Evolutionary conservation across 2,329 filamentous ascomycete genomes (phyloP), one percentile per base, ranked within the genome.

Genomic region (Capronia epimyces): DNA sequence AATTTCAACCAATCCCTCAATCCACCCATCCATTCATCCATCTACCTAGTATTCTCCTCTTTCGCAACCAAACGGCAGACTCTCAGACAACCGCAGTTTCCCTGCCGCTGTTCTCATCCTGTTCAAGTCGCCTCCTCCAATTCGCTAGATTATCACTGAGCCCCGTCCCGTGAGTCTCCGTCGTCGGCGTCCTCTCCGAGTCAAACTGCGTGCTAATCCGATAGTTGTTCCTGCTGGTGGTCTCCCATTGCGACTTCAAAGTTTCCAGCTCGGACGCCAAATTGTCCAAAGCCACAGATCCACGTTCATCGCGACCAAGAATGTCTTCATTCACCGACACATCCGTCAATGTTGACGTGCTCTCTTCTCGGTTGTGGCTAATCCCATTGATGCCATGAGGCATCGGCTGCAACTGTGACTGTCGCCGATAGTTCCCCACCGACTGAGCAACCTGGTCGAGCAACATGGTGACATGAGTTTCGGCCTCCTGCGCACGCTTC

Each of bases 361-460:
- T 69, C 20, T 64, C 45, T 15, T 56, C 51, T 25, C 53, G 50
- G 34, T 41, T 46, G 50, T 61, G 55, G 16, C 41, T 34, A n/a
- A 55, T 36, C 10, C 53, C 53, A 32, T 53, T 58, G 27, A 57
- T 44, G 12, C 52, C 49, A 40, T 51, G 45, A 2, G 56, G 41
- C 20, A 62, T 59, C 65, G 69, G 63, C 43, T 63, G 53, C 57
- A 69, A 65, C 57, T 80, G 74, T 3, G 79, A 80, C 61, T 82
- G 89, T 34, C 93, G 86, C 49, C 93, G 86, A 69, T 97, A 97
- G 66, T 87, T 95, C 69, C 93, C 90, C 13, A 98, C 93, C 3
- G 89, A 95, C 34, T 83, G 82, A 68, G 95, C 91, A 31, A 98
- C 90, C 65, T 97, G 91, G 67, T 97, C 89, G 10, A 98, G 82